A percentile compares a stretch with the other conserved stretches of the same genome.
Conservation (phyloP, 768 basidiomycete genomes). For the Amanita subjunquillea region DNA sequence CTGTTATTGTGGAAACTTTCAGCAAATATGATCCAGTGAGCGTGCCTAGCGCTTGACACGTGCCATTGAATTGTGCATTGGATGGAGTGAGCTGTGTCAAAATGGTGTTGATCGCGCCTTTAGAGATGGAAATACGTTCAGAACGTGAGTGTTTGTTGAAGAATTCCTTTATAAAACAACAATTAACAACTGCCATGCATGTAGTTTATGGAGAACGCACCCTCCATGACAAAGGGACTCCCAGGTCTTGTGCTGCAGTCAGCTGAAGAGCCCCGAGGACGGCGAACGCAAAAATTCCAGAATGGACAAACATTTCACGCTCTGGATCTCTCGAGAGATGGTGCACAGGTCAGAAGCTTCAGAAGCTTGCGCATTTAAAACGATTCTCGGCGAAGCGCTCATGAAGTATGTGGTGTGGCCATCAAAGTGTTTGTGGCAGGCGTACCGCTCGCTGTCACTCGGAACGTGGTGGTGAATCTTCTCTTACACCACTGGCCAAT, state of each 20-base stretch:
- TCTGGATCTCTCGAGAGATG: too few relatives aligned
- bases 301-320: not conserved
- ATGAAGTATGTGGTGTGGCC: too few relatives aligned
- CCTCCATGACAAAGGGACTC: slow-evolving; percentile 32
- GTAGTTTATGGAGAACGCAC: slow-evolving; percentile 21
- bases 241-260: slow-evolving; percentile 26
- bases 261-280: not conserved
- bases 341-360: not conserved
- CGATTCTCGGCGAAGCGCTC: too few relatives aligned
- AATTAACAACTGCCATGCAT: slow-evolving; percentile 23
- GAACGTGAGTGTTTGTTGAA: slow-evolving; percentile 17
- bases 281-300: not conserved
- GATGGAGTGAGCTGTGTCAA: slow-evolving; percentile 23
- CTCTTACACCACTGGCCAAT: too few relatives aligned
- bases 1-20: slow-evolving; percentile 15
- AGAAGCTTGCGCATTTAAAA: not conserved
- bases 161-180: not conserved
- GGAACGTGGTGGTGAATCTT: too few relatives aligned
- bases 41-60: not conserved
- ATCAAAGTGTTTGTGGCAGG: too few relatives aligned
- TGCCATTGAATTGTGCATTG: slow-evolving; percentile 34
- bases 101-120: slow-evolving; percentile 31
- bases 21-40: not conserved
- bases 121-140: slow-evolving; percentile 30
- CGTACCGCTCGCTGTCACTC: too few relatives aligned